Evolutionary conservation across 2,329 filamentous ascomycete species (phyloP).

Genomic region (Cladosporium halotolerans): DNA sequence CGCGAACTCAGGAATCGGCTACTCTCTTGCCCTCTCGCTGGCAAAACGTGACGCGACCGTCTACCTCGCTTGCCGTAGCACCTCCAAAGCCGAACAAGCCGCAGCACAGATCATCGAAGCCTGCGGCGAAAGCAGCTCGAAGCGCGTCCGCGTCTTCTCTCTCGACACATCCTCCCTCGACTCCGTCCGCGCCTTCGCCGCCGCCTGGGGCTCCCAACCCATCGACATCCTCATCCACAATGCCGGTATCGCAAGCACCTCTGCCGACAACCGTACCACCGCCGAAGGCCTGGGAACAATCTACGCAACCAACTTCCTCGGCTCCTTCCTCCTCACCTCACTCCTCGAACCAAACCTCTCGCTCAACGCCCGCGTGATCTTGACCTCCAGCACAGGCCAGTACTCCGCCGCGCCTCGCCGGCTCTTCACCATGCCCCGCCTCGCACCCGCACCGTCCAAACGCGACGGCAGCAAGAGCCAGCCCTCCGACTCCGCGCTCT

Average conservation of each 20-base stretch:
- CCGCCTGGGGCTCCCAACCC: slow-evolving; percentile 22
- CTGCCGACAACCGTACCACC: slow-evolving; percentile 11
- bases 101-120: slow-evolving; percentile 5
- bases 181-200: slow-evolving; percentile 17
- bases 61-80: slow-evolving; percentile 13
- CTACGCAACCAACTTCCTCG: slow-evolving; percentile 21
- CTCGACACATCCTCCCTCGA: slow-evolving; percentile 15
- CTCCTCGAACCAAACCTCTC: slow-evolving; percentile 17
- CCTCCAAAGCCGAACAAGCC: slow-evolving; percentile 6
- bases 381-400: slow-evolving; percentile 16
- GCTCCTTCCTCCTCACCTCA: slow-evolving; percentile 19
- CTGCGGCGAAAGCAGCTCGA: background rate
- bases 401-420: slow-evolving; percentile 10
- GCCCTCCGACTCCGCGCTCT: slow-evolving; percentile 2
- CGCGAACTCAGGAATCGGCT: slow-evolving; percentile 18
- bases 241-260: slow-evolving; percentile 27
- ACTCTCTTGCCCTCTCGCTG: slow-evolving; percentile 13
- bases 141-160: slow-evolving; percentile 20
- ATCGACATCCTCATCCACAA: slow-evolving; percentile 35
- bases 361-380: slow-evolving; percentile 15
- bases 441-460: background rate
- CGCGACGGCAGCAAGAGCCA: background rate
- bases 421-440: background rate
- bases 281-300: slow-evolving; percentile 17
- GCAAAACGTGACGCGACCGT: slow-evolving; percentile 10